A percentile compares a stretch with the other conserved stretches of the same genome.
These are phyloP conservation scores for Aspergillus pseudoterreus DNA, from an alignment of 2,329 filamentous ascomycete genomes.

Conservation along the genomic window DNA sequence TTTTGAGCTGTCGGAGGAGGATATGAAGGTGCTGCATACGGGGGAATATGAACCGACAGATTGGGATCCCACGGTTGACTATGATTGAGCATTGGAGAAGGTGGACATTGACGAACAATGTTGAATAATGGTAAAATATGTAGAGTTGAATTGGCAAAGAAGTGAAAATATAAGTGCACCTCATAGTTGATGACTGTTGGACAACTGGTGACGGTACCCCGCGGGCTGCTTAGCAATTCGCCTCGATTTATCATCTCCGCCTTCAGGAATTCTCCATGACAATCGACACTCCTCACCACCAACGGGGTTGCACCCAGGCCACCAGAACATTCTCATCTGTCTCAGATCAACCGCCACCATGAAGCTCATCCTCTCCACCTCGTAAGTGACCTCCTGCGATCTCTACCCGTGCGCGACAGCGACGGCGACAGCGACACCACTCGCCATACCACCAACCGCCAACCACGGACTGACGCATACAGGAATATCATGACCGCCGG, in stretches of 20 bases:
- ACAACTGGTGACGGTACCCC: constrained; percentile 7
- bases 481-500: constrained; percentile 82
- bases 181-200: too few relatives aligned
- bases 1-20: constrained; percentile 56
- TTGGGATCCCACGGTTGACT: constrained; percentile 52
- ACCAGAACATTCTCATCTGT: neutral
- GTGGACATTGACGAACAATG: neutral
- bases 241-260: neutral
- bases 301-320: neutral
- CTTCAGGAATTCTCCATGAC: constrained; percentile 1
- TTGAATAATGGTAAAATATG: neutral
- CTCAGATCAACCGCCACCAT: constrained; percentile 49
- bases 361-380: constrained; percentile 80
- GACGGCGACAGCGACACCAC: too few relatives aligned
- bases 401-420: too few relatives aligned
- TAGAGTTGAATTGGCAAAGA: too few relatives aligned
- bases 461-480: constrained; percentile 2
- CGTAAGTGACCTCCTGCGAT: constrained; percentile 52
- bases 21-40: constrained; percentile 56
- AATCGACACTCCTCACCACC: neutral
- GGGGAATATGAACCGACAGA: constrained; percentile 55
- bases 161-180: too few relatives aligned
- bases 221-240: constrained; percentile 28
- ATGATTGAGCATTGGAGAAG: constrained; percentile 16
- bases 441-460: neutral